Percentiles rank a stretch among this genome's conserved stretches.
phyloP scores from a whole-genome alignment of 345 rosid genomes.

The Eucalyptus coolabah region DNA sequence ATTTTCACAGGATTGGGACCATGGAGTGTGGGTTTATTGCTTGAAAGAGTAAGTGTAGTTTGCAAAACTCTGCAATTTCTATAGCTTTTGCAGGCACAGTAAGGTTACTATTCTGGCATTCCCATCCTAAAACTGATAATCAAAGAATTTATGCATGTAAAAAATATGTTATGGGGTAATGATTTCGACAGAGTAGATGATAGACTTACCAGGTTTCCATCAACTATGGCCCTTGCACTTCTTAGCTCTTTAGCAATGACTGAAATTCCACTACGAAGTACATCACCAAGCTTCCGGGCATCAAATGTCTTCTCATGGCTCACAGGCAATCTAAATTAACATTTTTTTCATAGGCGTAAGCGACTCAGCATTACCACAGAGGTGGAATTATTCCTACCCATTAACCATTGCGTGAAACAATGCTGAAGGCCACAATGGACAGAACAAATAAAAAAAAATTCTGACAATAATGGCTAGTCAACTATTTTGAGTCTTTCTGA shows the following conservation, averaged over 20 bases:
- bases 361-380: background rate
- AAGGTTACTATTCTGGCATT: background rate
- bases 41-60: background rate
- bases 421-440: background rate
- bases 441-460: background rate
- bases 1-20: background rate
- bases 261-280: conserved; percentile 53
- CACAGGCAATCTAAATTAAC: conserved; percentile 42
- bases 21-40: background rate
- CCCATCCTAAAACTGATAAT: background rate
- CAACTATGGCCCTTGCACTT: conserved; percentile 61
- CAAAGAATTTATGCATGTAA: background rate
- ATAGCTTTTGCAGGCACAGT: background rate
- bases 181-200: background rate
- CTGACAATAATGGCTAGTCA: background rate
- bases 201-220: conserved; percentile 68
- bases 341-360: background rate
- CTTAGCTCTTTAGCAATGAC: conserved; percentile 49
- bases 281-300: conserved; percentile 25
- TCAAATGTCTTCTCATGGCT: conserved; percentile 20
- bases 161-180: background rate
- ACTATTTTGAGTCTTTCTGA: background rate
- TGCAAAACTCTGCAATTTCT: background rate
- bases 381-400: background rate
- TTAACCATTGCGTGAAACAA: background rate